Base-by-base conservation (phyloP, 2,329 filamentous ascomycete species). In the Ceratocystis alfenasii region DNA sequence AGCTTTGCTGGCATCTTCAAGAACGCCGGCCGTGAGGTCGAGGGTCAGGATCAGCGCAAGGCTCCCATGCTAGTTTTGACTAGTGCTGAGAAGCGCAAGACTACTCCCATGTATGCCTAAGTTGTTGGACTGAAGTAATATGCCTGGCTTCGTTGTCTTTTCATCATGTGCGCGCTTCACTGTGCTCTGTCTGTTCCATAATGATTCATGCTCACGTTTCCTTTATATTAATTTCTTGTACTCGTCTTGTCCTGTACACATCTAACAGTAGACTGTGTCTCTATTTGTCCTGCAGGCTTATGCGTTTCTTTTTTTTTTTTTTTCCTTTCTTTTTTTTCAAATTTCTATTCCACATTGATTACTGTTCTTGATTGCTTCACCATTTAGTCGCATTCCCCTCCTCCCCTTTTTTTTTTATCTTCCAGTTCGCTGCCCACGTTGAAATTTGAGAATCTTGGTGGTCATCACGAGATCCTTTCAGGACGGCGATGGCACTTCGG, bases 11-110 rank as follows among this genome's bases (percentile, higher is more conserved):
- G 83, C 65, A 80, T 86, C 30, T 85, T 87, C 73, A 87, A 86
- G 79, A 82, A 84, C 66, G 79, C 78, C 68, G 75, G 80, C 74
- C 75, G 79, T 73, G 75, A 77, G 61, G 80, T 85, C 71, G 78
- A 78, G 53, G 75, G 76, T 63, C 81, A 83, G 69, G 80, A 82
- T 67, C 85, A 90, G 76, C 89, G 90, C 76, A 92, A 87, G 80
- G 88, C 88, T 71, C 88, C 90, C 65, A 87, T 91, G 81, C 84
- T 96, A 73, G 88, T 96, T 70, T 82, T 96, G 70, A 92, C 89
- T 70, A 92, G 87, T 74, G 88, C 86, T 69, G 91, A 95, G 80
- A 96, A 95, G 84, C 88, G 91, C 76, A 95, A 90, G 81, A 69
- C 72, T 12, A 69, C 71, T 41, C 70, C 71, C 10, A 65, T 61